Evolutionary conservation across 1,139 yeast genomes (phyloP).

Genomic region (Yamadazyma mexicana): DNA sequence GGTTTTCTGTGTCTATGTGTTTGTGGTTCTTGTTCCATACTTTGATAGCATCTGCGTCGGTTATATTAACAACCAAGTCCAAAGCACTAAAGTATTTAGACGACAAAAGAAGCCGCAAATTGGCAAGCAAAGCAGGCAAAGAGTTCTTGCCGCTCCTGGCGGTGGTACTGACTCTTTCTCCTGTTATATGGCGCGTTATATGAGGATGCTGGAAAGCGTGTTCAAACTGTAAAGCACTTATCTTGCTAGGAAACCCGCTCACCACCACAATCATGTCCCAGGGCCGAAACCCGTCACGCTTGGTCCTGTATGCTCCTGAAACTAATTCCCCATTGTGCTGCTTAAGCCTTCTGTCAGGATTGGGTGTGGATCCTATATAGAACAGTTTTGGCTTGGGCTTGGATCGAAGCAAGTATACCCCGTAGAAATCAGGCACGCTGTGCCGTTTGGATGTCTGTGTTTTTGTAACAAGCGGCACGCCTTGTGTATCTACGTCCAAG

Average conservation of each 20-base stretch:
- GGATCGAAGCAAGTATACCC: constrained; percentile 68
- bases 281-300: constrained; percentile 56
- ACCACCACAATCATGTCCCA: constrained; percentile 70
- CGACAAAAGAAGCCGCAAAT: constrained; percentile 45
- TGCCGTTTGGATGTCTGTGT: background rate
- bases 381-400: constrained; percentile 53
- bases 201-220: constrained; percentile 81
- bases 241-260: constrained; percentile 70
- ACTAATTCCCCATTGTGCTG: constrained; percentile 75
- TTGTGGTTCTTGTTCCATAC: constrained; percentile 30
- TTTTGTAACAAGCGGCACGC: background rate
- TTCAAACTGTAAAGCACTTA: constrained; percentile 70
- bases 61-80: constrained; percentile 41
- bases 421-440: constrained; percentile 46
- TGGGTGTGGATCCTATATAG: constrained; percentile 78
- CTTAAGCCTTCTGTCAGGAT: constrained; percentile 63
- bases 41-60: constrained; percentile 25
- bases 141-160: constrained; percentile 23
- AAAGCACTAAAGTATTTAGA: constrained; percentile 42
- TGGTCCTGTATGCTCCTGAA: constrained; percentile 65
- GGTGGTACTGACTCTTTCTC: constrained; percentile 11
- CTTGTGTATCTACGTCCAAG: background rate
- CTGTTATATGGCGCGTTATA: constrained; percentile 57
- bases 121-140: constrained; percentile 52
- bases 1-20: constrained; percentile 19